A percentile compares a stretch with the other conserved stretches of the same genome.
Conservation (phyloP, 805 yeast genomes). For the Saccharomycopsis synnaedendra region DNA sequence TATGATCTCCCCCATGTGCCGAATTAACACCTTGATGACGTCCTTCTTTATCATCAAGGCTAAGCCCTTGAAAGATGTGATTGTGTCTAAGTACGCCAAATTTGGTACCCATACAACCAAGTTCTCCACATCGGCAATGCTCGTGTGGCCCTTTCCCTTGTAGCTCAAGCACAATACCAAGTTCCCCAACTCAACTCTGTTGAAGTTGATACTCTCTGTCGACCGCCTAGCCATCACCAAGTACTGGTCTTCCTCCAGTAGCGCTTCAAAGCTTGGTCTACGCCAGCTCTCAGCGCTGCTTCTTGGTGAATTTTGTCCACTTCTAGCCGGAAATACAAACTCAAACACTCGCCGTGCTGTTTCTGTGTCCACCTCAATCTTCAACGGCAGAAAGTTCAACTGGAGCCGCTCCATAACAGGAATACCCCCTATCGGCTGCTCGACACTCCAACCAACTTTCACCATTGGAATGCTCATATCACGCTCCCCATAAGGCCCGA, state of each 20-base stretch:
- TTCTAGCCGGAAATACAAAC: constrained; percentile 32
- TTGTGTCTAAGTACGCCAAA: constrained; percentile 31
- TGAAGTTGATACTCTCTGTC: constrained; percentile 52
- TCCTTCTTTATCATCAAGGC: constrained; percentile 40
- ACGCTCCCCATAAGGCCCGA: constrained; percentile 28
- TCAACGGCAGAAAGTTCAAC: constrained; percentile 41
- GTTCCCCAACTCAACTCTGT: constrained; percentile 36
- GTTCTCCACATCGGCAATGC: constrained; percentile 47
- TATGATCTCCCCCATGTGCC: constrained; percentile 48
- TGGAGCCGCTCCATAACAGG: constrained; percentile 38
- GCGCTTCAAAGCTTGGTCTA: not conserved
- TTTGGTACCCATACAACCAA: constrained; percentile 41
- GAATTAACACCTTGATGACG: constrained; percentile 41
- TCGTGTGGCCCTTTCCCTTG: constrained; percentile 46
- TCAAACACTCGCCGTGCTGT: constrained; percentile 39
- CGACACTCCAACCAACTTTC: constrained; percentile 39
- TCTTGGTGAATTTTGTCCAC: not conserved
- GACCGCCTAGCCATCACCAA: constrained; percentile 63
- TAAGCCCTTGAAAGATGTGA: constrained; percentile 52
- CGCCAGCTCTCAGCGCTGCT: not conserved
- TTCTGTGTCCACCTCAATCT: constrained; percentile 43
- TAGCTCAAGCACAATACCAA: constrained; percentile 53
- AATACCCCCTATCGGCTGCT: constrained; percentile 57
- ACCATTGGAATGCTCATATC: constrained; percentile 24
- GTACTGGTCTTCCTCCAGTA: constrained; percentile 3